Evolutionary conservation across 2,329 filamentous ascomycete species (phyloP), one percentile per base, ranked within the genome.

Genomic region (Trichothecium sympodiale): DNA sequence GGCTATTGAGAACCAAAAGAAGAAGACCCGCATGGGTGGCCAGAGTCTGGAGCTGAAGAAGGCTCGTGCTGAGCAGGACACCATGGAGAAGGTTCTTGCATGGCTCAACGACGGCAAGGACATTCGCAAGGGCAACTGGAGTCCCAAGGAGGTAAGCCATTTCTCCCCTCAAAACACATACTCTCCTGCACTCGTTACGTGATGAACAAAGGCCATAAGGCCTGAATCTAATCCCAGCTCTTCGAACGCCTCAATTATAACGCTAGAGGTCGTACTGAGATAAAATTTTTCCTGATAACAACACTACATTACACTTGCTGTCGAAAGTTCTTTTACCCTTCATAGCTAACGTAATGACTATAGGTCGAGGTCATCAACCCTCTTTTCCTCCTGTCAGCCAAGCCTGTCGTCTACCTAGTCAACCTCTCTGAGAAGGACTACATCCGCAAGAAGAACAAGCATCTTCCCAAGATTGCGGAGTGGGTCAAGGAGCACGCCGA

Each of bases 181-280:
- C 27, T 18, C 30, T 16, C 29, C 8, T 34, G 8, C 33, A 15
- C 13, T 29, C 17, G 50, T 77, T 67, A 59, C 52, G 80, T 94
- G 91, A 96, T 96, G 91, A 96, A 80, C 82, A 94, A 94, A 82
- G 91, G 87, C 85, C 79, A 74, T 69, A 69, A 64, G 74, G 84
- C 86, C 88, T 83, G 83, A 87, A 71, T 83, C 69, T 84, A 88
- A 94, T 85, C 91, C 91, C 91, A 98, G 91, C 91, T 98, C 91
- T 83, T 94, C 81, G 89, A 96, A 80, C 77, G 74, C 76, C 82
- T 83, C 78, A 73, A 65, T 65, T 62, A 65, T 64, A 77, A 84
- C 77, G 74, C 72, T 55, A 70, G 82, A 85, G 82, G 71, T 70
- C 71, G 75, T 77, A 57, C 64, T 95, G 89, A 93, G 87, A 95